These are phyloP conservation scores for Gaertneriomyces sp. DNA, from an alignment of 192 early-diverging fungal species.

Conservation along the genomic window DNA sequence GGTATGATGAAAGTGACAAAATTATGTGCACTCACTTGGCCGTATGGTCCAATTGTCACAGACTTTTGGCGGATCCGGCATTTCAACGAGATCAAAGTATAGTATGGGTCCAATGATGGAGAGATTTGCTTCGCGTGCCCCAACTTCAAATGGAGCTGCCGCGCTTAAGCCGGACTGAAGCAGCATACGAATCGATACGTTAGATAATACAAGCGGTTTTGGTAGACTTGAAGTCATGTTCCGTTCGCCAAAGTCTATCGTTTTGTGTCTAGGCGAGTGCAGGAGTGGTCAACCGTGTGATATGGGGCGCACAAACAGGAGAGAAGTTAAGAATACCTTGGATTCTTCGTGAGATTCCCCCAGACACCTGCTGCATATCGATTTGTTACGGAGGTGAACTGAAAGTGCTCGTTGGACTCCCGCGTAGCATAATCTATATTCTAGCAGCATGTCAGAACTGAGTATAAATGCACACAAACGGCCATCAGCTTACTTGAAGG, in stretches of 20 bases:
- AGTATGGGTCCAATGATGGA: conserved; percentile 45
- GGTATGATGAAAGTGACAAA: background rate
- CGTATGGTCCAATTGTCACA: conserved; percentile 47
- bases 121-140: conserved; percentile 20
- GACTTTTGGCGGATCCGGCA: conserved; percentile 48
- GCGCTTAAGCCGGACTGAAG: conserved; percentile 28
- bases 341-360: conserved; percentile 55
- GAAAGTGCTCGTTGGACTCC: conserved; percentile 57
- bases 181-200: conserved; percentile 49
- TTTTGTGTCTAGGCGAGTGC: conserved; percentile 37
- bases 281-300: conserved; percentile 8
- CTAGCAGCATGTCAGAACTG: conserved; percentile 14
- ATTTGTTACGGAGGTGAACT: conserved; percentile 20
- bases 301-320: conserved; percentile 1
- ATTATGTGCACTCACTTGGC: conserved; percentile 33
- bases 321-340: conserved; percentile 29
- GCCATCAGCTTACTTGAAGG: conserved; percentile 30
- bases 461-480: background rate
- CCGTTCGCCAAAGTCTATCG: conserved; percentile 44
- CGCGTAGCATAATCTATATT: conserved; percentile 43
- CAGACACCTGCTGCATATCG: conserved; percentile 45
- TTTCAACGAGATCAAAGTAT: conserved; percentile 48
- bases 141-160: conserved; percentile 29
- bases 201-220: conserved; percentile 51
- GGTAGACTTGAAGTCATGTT: conserved; percentile 43